Base-by-base conservation (phyloP, 2,329 filamentous ascomycete genomes). In the Colletotrichum chlorophyti region DNA sequence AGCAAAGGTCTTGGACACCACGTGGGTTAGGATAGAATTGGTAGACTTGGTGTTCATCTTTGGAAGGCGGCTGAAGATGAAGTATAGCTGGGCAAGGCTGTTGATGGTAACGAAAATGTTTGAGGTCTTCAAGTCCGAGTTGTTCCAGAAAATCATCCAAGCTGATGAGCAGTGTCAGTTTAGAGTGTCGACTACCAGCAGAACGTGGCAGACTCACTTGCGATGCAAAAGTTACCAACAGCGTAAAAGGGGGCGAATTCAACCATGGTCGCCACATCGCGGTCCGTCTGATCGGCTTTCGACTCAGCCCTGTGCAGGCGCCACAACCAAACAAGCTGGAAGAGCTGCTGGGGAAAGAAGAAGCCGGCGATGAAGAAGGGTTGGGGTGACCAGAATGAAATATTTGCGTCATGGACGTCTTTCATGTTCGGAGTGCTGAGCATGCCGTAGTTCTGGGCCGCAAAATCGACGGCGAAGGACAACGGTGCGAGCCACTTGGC, bases 71-170 rank as follows among this genome's bases (percentile, higher is more conserved):
- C 71, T 76, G 37, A 78, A 76, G 15, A 84, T 74, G 68, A 84
- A 86, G 65, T 73, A 79, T 3, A 87, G 72, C 65, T 87, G 83
- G 1, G 78, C 71, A 27, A 83, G 60, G 14, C 80, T 82, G 65
- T 86, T 87, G 68, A 83, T 70, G 17, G 80, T 68, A 37, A 86
- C 83, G 63, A 86, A 86, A 27, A 83, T 62, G 64, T 86, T 84
- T 23, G 80, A 73, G 0, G 76, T 76, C 52, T 79, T 76, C 5
- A 87, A 74, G 19, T 77, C 66, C 3, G 77, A 75, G 1, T 74
- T 64, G 64, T 86, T 86, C 83, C 83, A 87, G 72, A 85, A 85
- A 64, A 86, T 77, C 83, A 86, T 85, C 83, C 83, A 85, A 4
- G 78, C 76, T 78, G 49, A 27, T 9, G 4, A 15, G 10, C 4